Conservation (phyloP, 1,284 basidiomycete species). For the Mrakiaceae sp. region DNA sequence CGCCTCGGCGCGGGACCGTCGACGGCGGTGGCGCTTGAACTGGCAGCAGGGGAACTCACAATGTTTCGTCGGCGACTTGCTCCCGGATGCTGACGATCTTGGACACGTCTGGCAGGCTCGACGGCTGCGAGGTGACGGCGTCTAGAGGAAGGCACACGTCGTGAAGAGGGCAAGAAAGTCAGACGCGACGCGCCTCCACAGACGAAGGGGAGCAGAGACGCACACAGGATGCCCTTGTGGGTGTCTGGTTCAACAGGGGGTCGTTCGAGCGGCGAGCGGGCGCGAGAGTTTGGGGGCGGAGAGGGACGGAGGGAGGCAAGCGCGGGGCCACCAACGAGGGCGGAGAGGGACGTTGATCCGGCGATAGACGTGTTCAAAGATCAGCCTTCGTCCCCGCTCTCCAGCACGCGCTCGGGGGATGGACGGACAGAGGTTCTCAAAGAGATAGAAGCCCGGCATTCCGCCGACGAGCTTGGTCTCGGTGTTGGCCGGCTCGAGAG, state of each 20-base stretch:
- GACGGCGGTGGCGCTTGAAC: no score
- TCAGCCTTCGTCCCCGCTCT: no score
- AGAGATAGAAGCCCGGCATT: slow-evolving; percentile 9
- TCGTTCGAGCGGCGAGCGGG: no score
- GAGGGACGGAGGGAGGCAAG: no score
- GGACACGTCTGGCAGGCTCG: neutral
- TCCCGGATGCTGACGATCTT: neutral
- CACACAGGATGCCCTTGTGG: slow-evolving; percentile 9
- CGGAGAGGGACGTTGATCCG: neutral
- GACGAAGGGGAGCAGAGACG: neutral
- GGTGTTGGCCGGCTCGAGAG: neutral
- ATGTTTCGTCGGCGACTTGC: neutral
- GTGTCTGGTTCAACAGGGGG: neutral
- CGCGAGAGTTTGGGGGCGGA: no score
- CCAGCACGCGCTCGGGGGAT: neutral
- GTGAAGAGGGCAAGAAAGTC: neutral
- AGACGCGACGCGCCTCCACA: neutral
- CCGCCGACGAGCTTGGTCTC: slow-evolving; percentile 4
- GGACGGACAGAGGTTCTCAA: slow-evolving; percentile 6
- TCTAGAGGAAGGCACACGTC: neutral
- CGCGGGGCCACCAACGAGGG: neutral
- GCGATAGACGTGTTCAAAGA: neutral
- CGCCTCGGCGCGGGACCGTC: neutral
- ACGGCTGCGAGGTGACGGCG: neutral
- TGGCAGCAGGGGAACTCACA: neutral